Evolutionary conservation across 371 early-diverging fungal species (phyloP), one percentile per base, ranked within the genome.

Genomic region (Actinomortierella ambigua): DNA sequence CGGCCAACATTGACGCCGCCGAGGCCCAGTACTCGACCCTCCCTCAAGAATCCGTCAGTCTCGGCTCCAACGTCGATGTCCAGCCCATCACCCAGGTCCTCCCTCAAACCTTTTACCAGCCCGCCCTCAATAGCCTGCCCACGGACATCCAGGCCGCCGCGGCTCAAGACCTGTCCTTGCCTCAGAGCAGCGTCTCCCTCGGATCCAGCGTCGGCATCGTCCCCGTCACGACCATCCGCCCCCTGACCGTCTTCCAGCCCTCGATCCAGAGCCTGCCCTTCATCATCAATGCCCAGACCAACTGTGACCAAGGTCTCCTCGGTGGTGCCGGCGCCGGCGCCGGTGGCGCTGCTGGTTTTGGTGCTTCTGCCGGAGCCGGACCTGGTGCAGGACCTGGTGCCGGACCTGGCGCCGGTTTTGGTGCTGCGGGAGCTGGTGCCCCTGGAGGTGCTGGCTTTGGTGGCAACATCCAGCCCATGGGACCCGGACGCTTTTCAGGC

Each of bases 21-120:
- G 48, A 50, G 0, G 66, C 67, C n/a, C 50, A 66, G 43, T 34
- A 26, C 7, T 61, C 22, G 44, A 28, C 53, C 7, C 57, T 73
- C 23, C 60, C 67, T n/a, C 67, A 66, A 51, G 63, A 65, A 23
- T 54, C 48, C 26, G 67, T 73, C 24, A 52, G 63, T 42, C 24
- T 73, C 52, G 73, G 73, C 24, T 66, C 66, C 3, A 62, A 73
- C 34, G 63, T 62, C 13, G 4, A 15, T 24, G 66, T 73, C 49
- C 73, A 73, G 63, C 73, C 73, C 1, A 53, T 57, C 22, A 73
- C 73, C 41, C 50, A 49, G 2, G 67, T 73, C 18, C 22, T 41
- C 1, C 73, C 73, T n/a, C 53, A 73, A 53, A 66, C 67, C 14
- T 59, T 62, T 13, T 73, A 66, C 50, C 73, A 66, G 51, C 73